Percentiles rank a stretch among this genome's conserved stretches.
phyloP scores from a whole-genome alignment of 2,329 filamentous ascomycete genomes.

The Aspergillus pseudoviridinutans region DNA sequence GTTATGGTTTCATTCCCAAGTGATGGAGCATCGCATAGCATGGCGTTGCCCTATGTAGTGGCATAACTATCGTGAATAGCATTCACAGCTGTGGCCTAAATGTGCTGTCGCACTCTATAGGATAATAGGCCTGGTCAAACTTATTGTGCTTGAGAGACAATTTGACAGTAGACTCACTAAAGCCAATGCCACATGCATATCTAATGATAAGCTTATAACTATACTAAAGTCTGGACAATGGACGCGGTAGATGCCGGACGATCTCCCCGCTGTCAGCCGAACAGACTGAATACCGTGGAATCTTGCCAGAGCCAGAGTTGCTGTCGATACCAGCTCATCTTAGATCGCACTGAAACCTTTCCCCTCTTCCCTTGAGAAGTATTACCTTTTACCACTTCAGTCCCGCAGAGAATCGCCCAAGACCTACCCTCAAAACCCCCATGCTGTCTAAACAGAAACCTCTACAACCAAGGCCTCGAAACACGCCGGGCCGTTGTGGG shows the following conservation, averaged over 20 bases:
- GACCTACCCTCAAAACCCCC: background rate
- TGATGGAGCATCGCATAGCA: background rate
- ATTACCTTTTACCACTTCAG: too few relatives aligned
- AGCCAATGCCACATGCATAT: too few relatives aligned
- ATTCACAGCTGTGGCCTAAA: background rate
- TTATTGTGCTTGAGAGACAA: background rate
- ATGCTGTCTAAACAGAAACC: conserved; percentile 38
- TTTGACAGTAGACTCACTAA: background rate
- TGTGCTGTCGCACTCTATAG: background rate
- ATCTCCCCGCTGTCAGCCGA: background rate
- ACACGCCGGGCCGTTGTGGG: conserved; percentile 59
- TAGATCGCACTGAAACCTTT: background rate
- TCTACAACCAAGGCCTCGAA: conserved; percentile 60
- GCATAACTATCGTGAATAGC: background rate
- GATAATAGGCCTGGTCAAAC: background rate
- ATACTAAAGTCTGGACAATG: background rate
- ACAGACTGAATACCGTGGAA: background rate
- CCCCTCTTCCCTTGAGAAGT: background rate
- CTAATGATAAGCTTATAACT: background rate
- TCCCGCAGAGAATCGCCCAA: background rate
- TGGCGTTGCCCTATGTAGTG: background rate
- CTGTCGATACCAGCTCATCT: background rate
- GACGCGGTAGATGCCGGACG: background rate
- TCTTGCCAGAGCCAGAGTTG: too few relatives aligned
- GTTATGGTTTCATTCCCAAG: background rate